These are phyloP conservation scores for Penicillium sp. DNA, from an alignment of 2,329 filamentous ascomycete species.

Conservation along the genomic window DNA sequence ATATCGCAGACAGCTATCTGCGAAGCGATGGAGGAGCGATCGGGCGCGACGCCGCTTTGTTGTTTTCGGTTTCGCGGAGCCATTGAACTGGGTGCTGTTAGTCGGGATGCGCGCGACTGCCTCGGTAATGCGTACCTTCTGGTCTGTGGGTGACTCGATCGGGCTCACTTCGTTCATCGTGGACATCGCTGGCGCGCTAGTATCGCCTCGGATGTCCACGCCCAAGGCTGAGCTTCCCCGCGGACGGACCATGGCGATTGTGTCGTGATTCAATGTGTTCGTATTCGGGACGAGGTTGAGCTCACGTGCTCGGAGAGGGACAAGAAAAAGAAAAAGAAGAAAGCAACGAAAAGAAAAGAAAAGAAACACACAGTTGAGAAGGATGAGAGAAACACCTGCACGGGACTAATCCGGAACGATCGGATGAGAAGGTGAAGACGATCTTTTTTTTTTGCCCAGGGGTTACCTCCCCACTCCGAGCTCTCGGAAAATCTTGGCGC, in stretches of 20 bases:
- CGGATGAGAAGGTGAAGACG: slow-evolving; percentile 4
- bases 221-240: slow-evolving; percentile 48
- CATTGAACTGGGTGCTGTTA: slow-evolving; percentile 20
- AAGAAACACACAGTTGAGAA: neutral
- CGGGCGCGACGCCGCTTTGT: slow-evolving; percentile 49
- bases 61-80: slow-evolving; percentile 29
- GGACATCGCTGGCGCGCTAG: slow-evolving; percentile 48
- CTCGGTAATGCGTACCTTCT: slow-evolving; percentile 29
- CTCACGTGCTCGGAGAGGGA: slow-evolving; percentile 3
- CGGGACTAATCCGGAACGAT: slow-evolving; percentile 1
- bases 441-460: slow-evolving; percentile 5
- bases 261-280: neutral
- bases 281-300: neutral
- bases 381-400: neutral
- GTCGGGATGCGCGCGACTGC: slow-evolving; percentile 10
- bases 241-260: slow-evolving; percentile 39
- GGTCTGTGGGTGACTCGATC: slow-evolving; percentile 30
- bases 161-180: slow-evolving; percentile 44
- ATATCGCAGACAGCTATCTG: slow-evolving; percentile 48
- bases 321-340: neutral
- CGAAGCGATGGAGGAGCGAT: slow-evolving; percentile 46
- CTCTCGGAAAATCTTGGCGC: slow-evolving; percentile 9
- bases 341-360: neutral
- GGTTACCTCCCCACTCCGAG: slow-evolving; percentile 3
- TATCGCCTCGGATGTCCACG: slow-evolving; percentile 50